These are phyloP conservation scores for Sarocladium kiliense DNA, from an alignment of 2,329 filamentous ascomycete genomes.

Conservation along the genomic window DNA sequence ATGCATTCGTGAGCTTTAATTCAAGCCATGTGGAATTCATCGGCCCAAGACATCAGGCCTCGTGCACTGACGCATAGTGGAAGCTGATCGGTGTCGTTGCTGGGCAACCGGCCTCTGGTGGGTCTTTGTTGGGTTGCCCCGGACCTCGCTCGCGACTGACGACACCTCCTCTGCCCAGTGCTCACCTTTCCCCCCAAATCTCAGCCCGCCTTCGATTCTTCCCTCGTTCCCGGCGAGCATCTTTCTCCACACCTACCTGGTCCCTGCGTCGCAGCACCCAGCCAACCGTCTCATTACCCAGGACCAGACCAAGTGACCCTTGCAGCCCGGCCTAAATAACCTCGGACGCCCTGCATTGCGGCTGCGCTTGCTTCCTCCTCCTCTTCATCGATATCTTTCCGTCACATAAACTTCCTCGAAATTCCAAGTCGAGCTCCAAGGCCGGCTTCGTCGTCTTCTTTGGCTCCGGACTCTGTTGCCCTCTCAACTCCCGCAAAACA, in stretches of 20 bases:
- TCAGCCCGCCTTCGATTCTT: not conserved
- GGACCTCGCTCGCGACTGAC: no score
- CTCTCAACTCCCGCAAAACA: not conserved
- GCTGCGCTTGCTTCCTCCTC: not conserved
- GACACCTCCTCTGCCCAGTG: not conserved
- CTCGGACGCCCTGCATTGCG: constrained; percentile 1
- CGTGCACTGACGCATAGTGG: no score
- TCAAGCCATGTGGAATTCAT: no score
- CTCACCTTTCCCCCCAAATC: not conserved
- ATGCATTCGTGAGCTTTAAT: no score
- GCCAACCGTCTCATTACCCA: constrained; percentile 8
- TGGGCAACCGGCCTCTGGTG: not conserved
- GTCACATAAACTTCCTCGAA: constrained; percentile 2
- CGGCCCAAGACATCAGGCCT: no score
- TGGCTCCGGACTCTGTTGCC: constrained; percentile 7
- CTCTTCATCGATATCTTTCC: not conserved
- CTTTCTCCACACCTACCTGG: constrained; percentile 6
- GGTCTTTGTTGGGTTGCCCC: no score
- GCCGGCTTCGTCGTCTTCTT: constrained; percentile 2
- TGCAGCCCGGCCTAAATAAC: constrained; percentile 3
- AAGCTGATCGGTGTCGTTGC: not conserved
- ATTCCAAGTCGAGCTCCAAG: constrained; percentile 1
- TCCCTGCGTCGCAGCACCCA: constrained; percentile 4
- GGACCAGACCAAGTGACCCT: not conserved
- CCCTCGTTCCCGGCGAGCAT: not conserved